Conservation (phyloP, 106 monocot genomes). For the Dendrobium nobile region DNA sequence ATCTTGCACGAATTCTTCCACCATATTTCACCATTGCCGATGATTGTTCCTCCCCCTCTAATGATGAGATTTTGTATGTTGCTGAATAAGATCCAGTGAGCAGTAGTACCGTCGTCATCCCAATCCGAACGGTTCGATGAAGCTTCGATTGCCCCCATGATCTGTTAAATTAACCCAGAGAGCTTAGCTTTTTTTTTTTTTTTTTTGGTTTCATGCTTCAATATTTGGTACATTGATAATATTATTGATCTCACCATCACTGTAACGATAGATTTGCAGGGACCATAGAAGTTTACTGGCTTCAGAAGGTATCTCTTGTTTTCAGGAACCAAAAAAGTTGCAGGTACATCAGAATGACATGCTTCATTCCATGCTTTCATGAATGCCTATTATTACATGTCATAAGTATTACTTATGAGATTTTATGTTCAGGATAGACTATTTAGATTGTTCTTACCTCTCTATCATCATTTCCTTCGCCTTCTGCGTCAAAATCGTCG, state of each 20-base stretch:
- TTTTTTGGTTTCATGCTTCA: not conserved
- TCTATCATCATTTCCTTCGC: constrained; percentile 5
- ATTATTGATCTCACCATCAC: constrained; percentile 35
- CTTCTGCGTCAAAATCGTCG: constrained; percentile 13
- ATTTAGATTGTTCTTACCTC: constrained; percentile 3
- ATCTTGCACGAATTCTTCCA: constrained; percentile 25
- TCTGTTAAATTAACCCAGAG: not conserved
- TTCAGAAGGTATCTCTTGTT: constrained; percentile 37
- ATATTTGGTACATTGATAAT: not conserved
- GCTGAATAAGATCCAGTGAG: constrained; percentile 16
- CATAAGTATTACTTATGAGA: not conserved
- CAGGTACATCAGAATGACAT: constrained; percentile 15
- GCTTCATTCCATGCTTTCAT: constrained; percentile 27
- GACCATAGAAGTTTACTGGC: constrained; percentile 60
- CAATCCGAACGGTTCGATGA: constrained; percentile 10
- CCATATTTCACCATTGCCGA: constrained; percentile 21
- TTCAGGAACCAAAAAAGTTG: constrained; percentile 21
- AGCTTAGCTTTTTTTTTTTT: too few relatives aligned
- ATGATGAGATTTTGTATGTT: constrained; percentile 9
- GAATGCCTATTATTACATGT: constrained; percentile 26
- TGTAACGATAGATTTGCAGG: constrained; percentile 58
- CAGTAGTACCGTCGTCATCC: not conserved
- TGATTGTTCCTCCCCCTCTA: constrained; percentile 19
- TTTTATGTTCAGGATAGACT: not conserved
- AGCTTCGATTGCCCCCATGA: constrained; percentile 17